A percentile compares a stretch with the other conserved stretches of the same genome.
phyloP scores from a whole-genome alignment of 2,329 filamentous ascomycete genomes.

The Leptographium procerum region DNA sequence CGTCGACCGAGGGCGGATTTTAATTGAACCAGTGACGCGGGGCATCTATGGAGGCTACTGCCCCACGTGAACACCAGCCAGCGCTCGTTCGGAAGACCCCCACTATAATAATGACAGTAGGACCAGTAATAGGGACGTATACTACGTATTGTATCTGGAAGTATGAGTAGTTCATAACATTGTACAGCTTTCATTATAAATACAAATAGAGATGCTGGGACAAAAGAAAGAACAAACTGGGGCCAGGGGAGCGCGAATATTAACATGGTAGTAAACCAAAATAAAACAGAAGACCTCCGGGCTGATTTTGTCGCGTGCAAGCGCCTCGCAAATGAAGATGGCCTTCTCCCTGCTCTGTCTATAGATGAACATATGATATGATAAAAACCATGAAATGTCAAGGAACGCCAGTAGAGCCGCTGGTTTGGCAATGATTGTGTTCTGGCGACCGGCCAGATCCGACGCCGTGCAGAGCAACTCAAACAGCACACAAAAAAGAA shows the following conservation, averaged over 20 bases:
- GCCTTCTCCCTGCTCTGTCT: not conserved
- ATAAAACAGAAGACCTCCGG: not conserved
- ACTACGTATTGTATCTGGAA: too few species aligned
- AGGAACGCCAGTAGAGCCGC: not conserved
- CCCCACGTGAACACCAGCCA: slow-evolving; percentile 4
- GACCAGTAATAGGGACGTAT: too few species aligned
- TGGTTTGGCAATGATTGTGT: not conserved
- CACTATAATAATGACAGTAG: not conserved
- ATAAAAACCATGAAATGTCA: not conserved
- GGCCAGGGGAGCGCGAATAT: not conserved
- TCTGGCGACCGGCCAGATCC: not conserved
- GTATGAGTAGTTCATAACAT: not conserved
- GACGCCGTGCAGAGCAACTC: not conserved
- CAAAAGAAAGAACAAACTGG: not conserved
- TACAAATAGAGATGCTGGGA: not conserved
- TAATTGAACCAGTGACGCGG: slow-evolving; percentile 13
- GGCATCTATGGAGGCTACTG: slow-evolving; percentile 5
- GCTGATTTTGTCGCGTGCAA: not conserved
- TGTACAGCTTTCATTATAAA: not conserved
- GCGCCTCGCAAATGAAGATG: not conserved
- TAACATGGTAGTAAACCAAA: not conserved
- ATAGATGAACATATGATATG: not conserved
- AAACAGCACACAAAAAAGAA: not conserved
- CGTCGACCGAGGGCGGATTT: slow-evolving; percentile 8
- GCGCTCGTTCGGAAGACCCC: not conserved